Conservation (phyloP, 352 stramenopile genomes). For the Thraustochytrium striatum region DNA sequence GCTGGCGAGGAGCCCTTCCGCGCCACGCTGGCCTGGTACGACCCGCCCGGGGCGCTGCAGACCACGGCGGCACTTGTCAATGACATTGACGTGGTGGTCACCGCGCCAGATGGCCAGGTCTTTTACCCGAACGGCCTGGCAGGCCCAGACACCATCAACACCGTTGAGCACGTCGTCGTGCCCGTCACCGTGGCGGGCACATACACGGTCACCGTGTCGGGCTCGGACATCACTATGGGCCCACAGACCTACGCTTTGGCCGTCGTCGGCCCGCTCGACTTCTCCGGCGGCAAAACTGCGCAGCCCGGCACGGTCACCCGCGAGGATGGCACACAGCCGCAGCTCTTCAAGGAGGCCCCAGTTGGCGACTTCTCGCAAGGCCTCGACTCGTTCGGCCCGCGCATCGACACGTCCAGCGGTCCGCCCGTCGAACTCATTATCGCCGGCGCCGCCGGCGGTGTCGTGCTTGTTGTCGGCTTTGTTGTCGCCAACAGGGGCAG, state of each 20-base stretch:
- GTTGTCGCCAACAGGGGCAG: no score
- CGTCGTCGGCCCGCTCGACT: neutral
- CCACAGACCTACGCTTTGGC: neutral
- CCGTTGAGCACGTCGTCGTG: neutral
- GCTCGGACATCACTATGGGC: neutral
- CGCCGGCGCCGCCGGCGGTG: no score
- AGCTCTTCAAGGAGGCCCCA: no score
- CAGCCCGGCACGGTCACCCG: neutral
- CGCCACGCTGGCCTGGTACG: conserved; percentile 26
- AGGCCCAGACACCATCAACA: neutral
- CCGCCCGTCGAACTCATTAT: no score
- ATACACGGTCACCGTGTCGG: neutral
- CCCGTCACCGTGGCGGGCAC: neutral
- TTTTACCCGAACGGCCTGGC: neutral
- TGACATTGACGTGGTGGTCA: conserved; percentile 14
- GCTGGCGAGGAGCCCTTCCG: neutral
- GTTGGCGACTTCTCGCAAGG: no score
- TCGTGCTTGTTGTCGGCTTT: no score
- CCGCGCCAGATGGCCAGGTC: neutral
- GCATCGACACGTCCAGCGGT: no score
- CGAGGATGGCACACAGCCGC: neutral
- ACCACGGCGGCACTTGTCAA: conserved; percentile 10
- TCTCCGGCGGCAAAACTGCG: neutral
- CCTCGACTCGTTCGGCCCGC: no score
- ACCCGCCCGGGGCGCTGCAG: neutral